Evolutionary conservation across 139 green algal genomes (phyloP), one percentile per base, ranked within the genome.

Genomic region (Chlamydomonas schloesseri): DNA sequence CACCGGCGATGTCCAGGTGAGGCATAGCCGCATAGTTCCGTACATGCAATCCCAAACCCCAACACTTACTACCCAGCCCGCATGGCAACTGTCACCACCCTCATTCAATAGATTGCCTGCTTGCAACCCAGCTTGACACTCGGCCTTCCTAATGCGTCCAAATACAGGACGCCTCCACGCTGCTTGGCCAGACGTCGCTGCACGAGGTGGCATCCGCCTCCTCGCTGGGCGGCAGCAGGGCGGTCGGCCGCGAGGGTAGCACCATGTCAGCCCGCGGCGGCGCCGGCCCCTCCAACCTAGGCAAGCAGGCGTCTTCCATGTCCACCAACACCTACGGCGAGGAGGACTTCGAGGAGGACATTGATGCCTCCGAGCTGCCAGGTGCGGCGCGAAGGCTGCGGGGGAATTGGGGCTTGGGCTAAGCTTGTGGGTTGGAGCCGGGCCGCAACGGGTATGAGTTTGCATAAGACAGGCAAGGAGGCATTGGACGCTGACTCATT

Each of bases 301-400:
- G 47, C 42, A 46, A 50, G 9, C 79, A 85, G 31, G 79, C 79
- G 14, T 85, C 79, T 1, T 34, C 67, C 0, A 13, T 85, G 67
- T 85, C 79, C 10, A 34, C n/a, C 26, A 47, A 50, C 23, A 77
- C 79, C 17, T 85, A 85, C 64, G 42, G 42, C 42, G 79, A 85
- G 10, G 79, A 85, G 33, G 79, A 85, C 50, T 85, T 85, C 34
- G 79, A 85, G 31, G 79, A 50, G 14, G 47, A 31, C 42, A 13
- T 50, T 18, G 79, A 85, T 42, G 37, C 37, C 9, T 76, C 71
- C 3, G 71, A 58, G 21, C 37, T 33, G 18, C 69, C 33, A 46
- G 67, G 62, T 69, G 62, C 26, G 62, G 42, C 42, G 42, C 8
- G n/a, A n/a, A n/a, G n/a, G n/a, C n/a, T n/a, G n/a, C n/a, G n/a